Base-by-base conservation (phyloP, 768 basidiomycete species). In the Grammothele lineata region DNA sequence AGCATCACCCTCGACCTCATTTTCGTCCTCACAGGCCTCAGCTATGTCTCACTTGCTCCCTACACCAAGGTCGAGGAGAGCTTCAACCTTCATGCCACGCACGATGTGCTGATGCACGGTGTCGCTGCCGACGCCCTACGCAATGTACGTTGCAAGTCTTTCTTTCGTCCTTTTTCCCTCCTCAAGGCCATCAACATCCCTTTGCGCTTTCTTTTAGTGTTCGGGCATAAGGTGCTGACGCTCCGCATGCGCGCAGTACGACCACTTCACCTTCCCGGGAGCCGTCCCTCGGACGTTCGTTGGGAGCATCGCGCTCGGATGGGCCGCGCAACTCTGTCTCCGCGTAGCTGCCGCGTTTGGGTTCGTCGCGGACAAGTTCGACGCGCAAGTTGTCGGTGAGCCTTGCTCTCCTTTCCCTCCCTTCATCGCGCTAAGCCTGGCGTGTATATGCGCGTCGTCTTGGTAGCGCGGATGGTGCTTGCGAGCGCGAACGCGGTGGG, bases 31-130 rank as follows among this genome's bases (percentile, higher is more conserved):
- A 70, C 73, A 37, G 71, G 72, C 43, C 87, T 81, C 75, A 56
- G 61, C 1, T 86, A 95, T 54, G 85, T 94, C n/a, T 55, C 87
- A 21, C 69, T 90, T 3, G 78, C 89, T 2, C 95, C n/a, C n/a
- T n/a, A n/a, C n/a, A n/a, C n/a, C n/a, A n/a, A n/a, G 69, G 96
- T 99, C 23, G 96, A 99, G 65, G 96, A 99, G 68, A 89, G 87
- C 59, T 97, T 97, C 74, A 93, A 87, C 55, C 76, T 98, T 8
- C 96, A 98, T 61, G 93, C 91, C 0, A 76, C 75, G 0, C 91
- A 96, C 60, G 96, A 99, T 65, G 71, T 91, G 21, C 69, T 97
- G 23, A 76, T 85, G 68, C 83, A 92, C 58, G 92, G 93, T 2
- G 61, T 81, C 15, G 38, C 60, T 1, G 60, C 66, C 2, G 58